Evolutionary conservation across 805 yeast species (phyloP).

Genomic region (Candida quercuum): DNA sequence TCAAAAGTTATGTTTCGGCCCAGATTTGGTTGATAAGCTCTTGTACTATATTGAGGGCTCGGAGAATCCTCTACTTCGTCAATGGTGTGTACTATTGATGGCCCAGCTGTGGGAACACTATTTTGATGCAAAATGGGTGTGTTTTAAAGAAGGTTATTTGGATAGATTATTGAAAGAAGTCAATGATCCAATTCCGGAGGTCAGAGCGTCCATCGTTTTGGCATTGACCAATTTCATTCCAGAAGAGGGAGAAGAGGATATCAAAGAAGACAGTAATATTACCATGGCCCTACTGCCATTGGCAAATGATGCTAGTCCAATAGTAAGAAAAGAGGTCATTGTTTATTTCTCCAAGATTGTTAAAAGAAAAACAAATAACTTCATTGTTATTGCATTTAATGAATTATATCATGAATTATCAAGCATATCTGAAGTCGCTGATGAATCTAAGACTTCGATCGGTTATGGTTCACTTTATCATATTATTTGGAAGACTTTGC

Average conservation of each 20-base stretch:
- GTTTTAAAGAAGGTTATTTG: conserved; percentile 58
- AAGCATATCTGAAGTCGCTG: conserved; percentile 35
- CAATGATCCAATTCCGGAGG: conserved; percentile 92
- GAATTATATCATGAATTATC: conserved; percentile 73
- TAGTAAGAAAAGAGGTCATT: conserved; percentile 82
- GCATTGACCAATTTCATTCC: conserved; percentile 69
- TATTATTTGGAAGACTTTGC: conserved; percentile 80
- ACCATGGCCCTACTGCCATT: conserved; percentile 63
- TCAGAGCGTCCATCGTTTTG: conserved; percentile 74
- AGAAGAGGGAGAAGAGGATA: conserved; percentile 37
- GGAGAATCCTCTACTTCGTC: conserved; percentile 82
- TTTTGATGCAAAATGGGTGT: conserved; percentile 69
- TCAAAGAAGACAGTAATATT: conserved; percentile 61
- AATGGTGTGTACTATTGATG: conserved; percentile 83
- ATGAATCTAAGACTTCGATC: conserved; percentile 59
- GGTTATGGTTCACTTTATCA: conserved; percentile 85
- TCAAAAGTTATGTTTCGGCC: conserved; percentile 70
- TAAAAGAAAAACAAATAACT: conserved; percentile 61
- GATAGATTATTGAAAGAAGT: conserved; percentile 52
- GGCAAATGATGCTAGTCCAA: conserved; percentile 82
- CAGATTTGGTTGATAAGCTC: conserved; percentile 66
- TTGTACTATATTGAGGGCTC: conserved; percentile 60
- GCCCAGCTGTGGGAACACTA: conserved; percentile 72
- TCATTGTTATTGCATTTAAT: conserved; percentile 80
- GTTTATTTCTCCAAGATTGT: conserved; percentile 74